phyloP scores from a whole-genome alignment of 1,139 yeast species.

The Yamadazyma buinensis region DNA sequence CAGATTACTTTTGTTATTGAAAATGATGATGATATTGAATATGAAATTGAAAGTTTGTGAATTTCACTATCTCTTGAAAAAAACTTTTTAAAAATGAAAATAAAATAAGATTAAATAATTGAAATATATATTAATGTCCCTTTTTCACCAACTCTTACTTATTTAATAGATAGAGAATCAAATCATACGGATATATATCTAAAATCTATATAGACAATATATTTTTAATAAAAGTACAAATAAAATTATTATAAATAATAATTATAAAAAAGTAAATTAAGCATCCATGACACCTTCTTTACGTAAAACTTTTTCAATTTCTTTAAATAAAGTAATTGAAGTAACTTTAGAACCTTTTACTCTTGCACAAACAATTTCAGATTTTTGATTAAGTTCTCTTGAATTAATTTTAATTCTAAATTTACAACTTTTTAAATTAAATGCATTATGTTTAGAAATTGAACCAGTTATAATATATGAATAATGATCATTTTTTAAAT shows the following conservation, averaged over 20 bases:
- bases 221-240: no score
- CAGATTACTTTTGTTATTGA: conserved; percentile 16
- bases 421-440: conserved; percentile 61
- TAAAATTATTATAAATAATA: no score
- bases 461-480: conserved; percentile 52
- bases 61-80: neutral
- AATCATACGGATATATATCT: no score
- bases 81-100: no score
- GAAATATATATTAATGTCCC: no score
- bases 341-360: conserved; percentile 44
- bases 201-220: no score
- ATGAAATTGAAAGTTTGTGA: conserved; percentile 5
- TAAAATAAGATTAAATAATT: no score
- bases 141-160: no score
- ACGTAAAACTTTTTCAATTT: conserved; percentile 43
- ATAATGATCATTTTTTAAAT: conserved; percentile 45
- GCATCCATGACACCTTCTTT: conserved; percentile 45
- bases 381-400: conserved; percentile 38
- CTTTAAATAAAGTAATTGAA: conserved; percentile 41
- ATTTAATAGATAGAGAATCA: no score
- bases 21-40: conserved; percentile 6
- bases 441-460: conserved; percentile 56
- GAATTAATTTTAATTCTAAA: conserved; percentile 53
- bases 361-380: conserved; percentile 44
- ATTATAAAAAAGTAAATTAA: no score